Percentiles rank a stretch among this genome's conserved stretches.
Evolutionary conservation across 805 yeast genomes (phyloP).

Genomic region (Debaryomyces prosopidis): DNA sequence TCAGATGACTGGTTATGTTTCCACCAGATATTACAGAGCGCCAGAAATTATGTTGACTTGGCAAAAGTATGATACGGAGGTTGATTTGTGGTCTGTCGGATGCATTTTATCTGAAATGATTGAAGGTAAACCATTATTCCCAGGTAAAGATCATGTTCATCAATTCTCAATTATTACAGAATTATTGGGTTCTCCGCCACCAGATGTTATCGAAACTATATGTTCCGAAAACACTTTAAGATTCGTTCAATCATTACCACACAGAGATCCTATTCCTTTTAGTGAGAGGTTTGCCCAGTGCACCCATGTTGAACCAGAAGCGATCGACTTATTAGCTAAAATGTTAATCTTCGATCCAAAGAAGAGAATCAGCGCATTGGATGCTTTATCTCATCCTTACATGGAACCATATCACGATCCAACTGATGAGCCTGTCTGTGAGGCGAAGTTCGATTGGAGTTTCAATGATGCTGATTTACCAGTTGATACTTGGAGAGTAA

Average conservation of each 20-base stretch:
- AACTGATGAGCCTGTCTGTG: slow-evolving; percentile 93
- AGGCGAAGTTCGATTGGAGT: slow-evolving; percentile 94
- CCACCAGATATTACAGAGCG: slow-evolving; percentile 94
- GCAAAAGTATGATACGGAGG: slow-evolving; percentile 97
- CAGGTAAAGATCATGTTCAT: slow-evolving; percentile 97
- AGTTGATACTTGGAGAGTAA: slow-evolving; percentile 96
- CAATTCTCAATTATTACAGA: slow-evolving; percentile 97
- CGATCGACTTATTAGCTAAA: slow-evolving; percentile 81
- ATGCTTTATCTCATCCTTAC: slow-evolving; percentile 87
- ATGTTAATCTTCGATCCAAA: slow-evolving; percentile 96
- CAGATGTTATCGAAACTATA: slow-evolving; percentile 92
- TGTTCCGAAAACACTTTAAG: slow-evolving; percentile 93
- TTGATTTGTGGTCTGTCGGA: slow-evolving; percentile 97
- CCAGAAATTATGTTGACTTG: slow-evolving; percentile 98
- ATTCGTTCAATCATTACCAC: slow-evolving; percentile 91
- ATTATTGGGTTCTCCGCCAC: slow-evolving; percentile 93
- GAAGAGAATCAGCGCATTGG: slow-evolving; percentile 89
- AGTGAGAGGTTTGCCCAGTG: slow-evolving; percentile 72
- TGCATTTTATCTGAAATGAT: slow-evolving; percentile 98
- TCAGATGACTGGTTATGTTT: slow-evolving; percentile 98
- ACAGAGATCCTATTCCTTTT: slow-evolving; percentile 88
- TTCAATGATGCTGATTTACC: slow-evolving; percentile 97
- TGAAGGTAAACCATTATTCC: slow-evolving; percentile 94
- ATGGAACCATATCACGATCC: slow-evolving; percentile 96
- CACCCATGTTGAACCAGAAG: slow-evolving; percentile 70